Base-by-base conservation (phyloP, 139 green algal genomes). In the Zygnema cylindricum region DNA sequence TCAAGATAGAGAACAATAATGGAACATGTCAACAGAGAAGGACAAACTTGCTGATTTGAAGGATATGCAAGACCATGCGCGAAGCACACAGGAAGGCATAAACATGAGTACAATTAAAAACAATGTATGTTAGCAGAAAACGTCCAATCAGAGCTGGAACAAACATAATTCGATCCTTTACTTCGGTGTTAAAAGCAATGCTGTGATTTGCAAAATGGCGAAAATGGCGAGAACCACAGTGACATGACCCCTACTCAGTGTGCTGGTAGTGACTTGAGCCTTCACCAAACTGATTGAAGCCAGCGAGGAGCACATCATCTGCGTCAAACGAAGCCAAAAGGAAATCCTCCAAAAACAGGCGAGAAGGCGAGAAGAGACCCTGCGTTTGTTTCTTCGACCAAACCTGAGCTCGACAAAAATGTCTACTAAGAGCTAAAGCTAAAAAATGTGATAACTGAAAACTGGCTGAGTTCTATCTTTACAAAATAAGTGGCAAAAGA, bases 241-340 rank as follows among this genome's bases (percentile, higher is more conserved):
- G 49, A 63, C 49, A n/a, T n/a, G n/a, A n/a, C 49, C 49, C 16
- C 49, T 63, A 7, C 49, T 63, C 49, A 25, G 49, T 63, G 16
- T 63, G 49, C 49, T 63, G 49, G 49, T 25, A 63, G 49, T 63
- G 49, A 63, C 49, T 63, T 63, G 49, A 63, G 49, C 49, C 49
- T 63, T 63, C 49, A 63, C 49, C 49, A 63, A 63, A 63, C 49
- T 63, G 49, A 63, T 63, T 63, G 49, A 63, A 63, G 49, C 49
- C 7, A 63, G 49, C 49, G 49, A 63, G 7, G 49, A 25, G 49
- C 49, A 63, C 49, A 63, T 7, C 49, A 63, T 63, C 49, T 63
- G 49, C 49, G 49, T 63, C 49, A 63, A 7, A 63, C 16, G 49
- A 63, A 63, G 49, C 49, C 49, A 7, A 63, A 63, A 25, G 49